Evolutionary conservation across 495 filamentous ascomycete species (phyloP).

Genomic region (Cercophora scortea): DNA sequence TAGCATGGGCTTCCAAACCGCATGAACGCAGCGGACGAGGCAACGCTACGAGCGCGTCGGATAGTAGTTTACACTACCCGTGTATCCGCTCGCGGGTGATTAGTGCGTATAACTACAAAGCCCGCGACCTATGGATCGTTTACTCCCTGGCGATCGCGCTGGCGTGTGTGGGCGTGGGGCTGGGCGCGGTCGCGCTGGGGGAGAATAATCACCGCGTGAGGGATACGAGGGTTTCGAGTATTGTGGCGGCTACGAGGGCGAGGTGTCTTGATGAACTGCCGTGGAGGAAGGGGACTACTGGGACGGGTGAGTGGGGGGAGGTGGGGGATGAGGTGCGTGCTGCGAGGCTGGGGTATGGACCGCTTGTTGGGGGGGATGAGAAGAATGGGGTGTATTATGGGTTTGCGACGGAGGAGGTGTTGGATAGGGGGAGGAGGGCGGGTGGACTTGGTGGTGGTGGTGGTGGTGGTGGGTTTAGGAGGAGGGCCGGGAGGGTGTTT

Average conservation of each 20-base stretch:
- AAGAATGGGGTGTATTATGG: slow-evolving; percentile 15
- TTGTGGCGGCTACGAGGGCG: slow-evolving; percentile 23
- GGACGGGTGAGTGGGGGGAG: slow-evolving; percentile 18
- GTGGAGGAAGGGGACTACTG: slow-evolving; percentile 16
- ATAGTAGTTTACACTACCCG: slow-evolving; percentile 10
- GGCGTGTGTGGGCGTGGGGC: slow-evolving; percentile 8
- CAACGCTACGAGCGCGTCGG: not conserved
- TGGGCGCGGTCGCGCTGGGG: slow-evolving; percentile 17
- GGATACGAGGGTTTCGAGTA: slow-evolving; percentile 13
- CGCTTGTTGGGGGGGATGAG: slow-evolving; percentile 1
- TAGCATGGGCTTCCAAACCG: slow-evolving; percentile 16
- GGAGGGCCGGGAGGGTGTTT: not conserved
- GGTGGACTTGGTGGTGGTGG: not conserved
- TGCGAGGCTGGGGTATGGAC: slow-evolving; percentile 15
- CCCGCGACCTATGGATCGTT: slow-evolving; percentile 19
- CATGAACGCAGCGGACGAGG: slow-evolving; percentile 4
- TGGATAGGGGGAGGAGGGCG: not conserved
- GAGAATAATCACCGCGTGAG: slow-evolving; percentile 20
- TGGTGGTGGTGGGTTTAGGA: not conserved
- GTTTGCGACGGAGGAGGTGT: slow-evolving; percentile 16
- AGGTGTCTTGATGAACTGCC: slow-evolving; percentile 17
- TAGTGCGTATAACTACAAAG: slow-evolving; percentile 18
- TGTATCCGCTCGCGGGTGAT: slow-evolving; percentile 14
- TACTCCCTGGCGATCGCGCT: slow-evolving; percentile 15
- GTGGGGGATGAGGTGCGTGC: slow-evolving; percentile 16